phyloP scores from a whole-genome alignment of 2,329 filamentous ascomycete genomes.

The Epichloe sp. region DNA sequence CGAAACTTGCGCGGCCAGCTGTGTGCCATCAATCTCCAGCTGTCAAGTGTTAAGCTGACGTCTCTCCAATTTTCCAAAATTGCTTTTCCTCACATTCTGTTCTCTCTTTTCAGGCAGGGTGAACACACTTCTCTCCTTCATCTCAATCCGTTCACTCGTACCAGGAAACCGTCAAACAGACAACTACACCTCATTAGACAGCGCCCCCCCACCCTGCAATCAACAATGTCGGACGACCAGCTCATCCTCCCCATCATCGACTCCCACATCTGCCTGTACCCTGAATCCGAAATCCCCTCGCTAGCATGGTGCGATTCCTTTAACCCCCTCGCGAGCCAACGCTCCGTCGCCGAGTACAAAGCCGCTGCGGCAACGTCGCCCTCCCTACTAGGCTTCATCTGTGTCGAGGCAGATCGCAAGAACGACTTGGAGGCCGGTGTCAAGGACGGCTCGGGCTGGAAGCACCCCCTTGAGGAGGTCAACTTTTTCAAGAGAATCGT shows the following conservation, averaged over 20 bases:
- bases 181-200: background rate
- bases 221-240: conserved; percentile 24
- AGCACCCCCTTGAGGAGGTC: conserved; percentile 58
- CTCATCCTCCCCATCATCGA: conserved; percentile 57
- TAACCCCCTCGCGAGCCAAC: conserved; percentile 47
- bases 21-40: background rate
- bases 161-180: background rate
- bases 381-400: conserved; percentile 57
- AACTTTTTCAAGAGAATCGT: conserved; percentile 54
- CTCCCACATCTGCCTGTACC: conserved; percentile 84
- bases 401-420: conserved; percentile 70
- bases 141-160: background rate
- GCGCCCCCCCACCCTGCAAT: background rate
- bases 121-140: background rate
- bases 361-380: conserved; percentile 26
- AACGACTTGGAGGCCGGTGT: conserved; percentile 38
- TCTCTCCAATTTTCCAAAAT: background rate
- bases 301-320: conserved; percentile 56
- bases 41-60: background rate
- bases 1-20: background rate
- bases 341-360: conserved; percentile 52
- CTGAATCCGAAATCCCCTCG: conserved; percentile 48
- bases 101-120: background rate
- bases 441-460: conserved; percentile 44
- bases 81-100: background rate